phyloP scores from a whole-genome alignment of 129 eudicot species.

The Ambrosia trifida region DNA sequence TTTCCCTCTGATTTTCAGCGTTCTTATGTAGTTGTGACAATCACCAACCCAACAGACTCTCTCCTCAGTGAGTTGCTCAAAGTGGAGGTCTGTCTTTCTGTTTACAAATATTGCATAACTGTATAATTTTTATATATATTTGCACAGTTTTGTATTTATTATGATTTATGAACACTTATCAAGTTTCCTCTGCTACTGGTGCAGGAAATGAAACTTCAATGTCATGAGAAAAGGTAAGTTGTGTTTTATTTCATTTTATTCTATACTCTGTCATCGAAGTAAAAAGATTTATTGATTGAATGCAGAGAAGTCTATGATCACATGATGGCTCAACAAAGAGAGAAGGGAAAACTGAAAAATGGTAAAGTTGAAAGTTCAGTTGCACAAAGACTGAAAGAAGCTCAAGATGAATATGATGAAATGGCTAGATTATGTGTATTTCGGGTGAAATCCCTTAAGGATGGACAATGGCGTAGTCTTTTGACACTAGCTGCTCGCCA shows the following conservation, averaged over 20 bases:
- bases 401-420: slow-evolving; percentile 82
- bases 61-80: slow-evolving; percentile 83
- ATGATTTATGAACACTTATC: slow-evolving; percentile 15
- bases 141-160: neutral
- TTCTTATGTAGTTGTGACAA: slow-evolving; percentile 66
- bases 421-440: slow-evolving; percentile 76
- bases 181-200: slow-evolving; percentile 31
- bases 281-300: slow-evolving; percentile 15
- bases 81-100: slow-evolving; percentile 75
- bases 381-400: slow-evolving; percentile 66
- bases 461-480: slow-evolving; percentile 90
- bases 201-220: slow-evolving; percentile 96
- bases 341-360: slow-evolving; percentile 63
- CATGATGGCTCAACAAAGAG: slow-evolving; percentile 73
- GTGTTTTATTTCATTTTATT: neutral
- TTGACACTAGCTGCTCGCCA: slow-evolving; percentile 96
- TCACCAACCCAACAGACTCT: slow-evolving; percentile 94
- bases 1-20: slow-evolving; percentile 58
- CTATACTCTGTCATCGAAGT: slow-evolving; percentile 16
- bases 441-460: slow-evolving; percentile 82
- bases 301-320: slow-evolving; percentile 79
- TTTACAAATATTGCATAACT: neutral
- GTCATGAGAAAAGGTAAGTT: slow-evolving; percentile 87
- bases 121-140: neutral
- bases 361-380: slow-evolving; percentile 71